Evolutionary conservation across 768 basidiomycete genomes (phyloP).

Genomic region (Mycena indigotica): DNA sequence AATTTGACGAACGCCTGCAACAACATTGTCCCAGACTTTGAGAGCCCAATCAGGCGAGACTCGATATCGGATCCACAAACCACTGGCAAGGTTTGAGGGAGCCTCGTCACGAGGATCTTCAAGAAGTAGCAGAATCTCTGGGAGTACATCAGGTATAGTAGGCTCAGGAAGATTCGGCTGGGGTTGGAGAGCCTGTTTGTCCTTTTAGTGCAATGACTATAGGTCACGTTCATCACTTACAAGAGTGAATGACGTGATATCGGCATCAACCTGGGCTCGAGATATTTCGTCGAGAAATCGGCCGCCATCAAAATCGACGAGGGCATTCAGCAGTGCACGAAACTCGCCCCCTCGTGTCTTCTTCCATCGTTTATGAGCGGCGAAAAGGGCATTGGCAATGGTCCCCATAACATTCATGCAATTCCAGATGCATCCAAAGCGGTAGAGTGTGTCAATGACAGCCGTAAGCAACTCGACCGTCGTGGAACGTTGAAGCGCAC

Average conservation of each 20-base stretch:
- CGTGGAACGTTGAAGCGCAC: slow-evolving; percentile 53
- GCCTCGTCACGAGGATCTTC: slow-evolving; percentile 61
- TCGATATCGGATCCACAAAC: slow-evolving; percentile 82
- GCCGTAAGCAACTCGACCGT: slow-evolving; percentile 57
- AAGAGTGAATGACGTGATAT: slow-evolving; percentile 62
- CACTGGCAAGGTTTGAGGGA: slow-evolving; percentile 70
- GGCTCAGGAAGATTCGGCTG: slow-evolving; percentile 38
- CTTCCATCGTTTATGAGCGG: slow-evolving; percentile 62
- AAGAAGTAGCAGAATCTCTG: slow-evolving; percentile 70
- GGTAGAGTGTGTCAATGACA: slow-evolving; percentile 71
- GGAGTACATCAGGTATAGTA: slow-evolving; percentile 51
- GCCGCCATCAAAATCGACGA: slow-evolving; percentile 67
- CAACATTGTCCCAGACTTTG: slow-evolving; percentile 83
- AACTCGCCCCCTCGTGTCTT: slow-evolving; percentile 64
- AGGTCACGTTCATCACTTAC: no score
- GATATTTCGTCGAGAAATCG: slow-evolving; percentile 55
- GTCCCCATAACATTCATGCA: slow-evolving; percentile 66
- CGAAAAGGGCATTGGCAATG: slow-evolving; percentile 62
- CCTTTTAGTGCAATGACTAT: no score
- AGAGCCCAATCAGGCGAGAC: slow-evolving; percentile 73
- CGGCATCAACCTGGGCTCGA: slow-evolving; percentile 61
- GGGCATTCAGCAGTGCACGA: slow-evolving; percentile 60
- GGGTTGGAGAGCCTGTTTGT: slow-evolving; percentile 57
- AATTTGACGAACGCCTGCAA: slow-evolving; percentile 73
- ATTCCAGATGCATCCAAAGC: slow-evolving; percentile 73